phyloP scores from a whole-genome alignment of 2,329 filamentous ascomycete genomes.

The Chaetomium strumarium region DNA sequence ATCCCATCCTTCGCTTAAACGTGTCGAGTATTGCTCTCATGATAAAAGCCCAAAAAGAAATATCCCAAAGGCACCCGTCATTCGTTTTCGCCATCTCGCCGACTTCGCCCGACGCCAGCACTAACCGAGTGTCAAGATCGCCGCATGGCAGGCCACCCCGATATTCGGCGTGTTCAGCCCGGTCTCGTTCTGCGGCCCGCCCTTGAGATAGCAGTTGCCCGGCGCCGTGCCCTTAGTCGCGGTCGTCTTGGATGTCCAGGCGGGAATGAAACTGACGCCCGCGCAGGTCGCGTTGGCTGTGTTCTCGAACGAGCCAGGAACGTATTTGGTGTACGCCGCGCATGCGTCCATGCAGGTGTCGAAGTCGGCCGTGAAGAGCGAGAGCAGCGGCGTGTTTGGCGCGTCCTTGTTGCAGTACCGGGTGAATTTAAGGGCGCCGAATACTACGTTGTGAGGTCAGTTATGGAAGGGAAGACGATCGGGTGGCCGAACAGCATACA shows the following conservation, averaged over 20 bases:
- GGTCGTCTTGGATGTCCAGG: slow-evolving; percentile 35
- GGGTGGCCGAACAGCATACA: slow-evolving; percentile 33
- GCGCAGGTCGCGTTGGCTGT: slow-evolving; percentile 33
- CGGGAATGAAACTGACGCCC: slow-evolving; percentile 38
- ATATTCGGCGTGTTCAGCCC: slow-evolving; percentile 29
- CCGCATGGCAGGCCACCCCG: slow-evolving; percentile 34
- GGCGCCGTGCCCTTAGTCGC: slow-evolving; percentile 33
- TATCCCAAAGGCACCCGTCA: background rate
- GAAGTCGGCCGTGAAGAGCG: slow-evolving; percentile 39
- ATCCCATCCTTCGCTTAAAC: too few relatives aligned
- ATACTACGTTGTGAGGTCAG: slow-evolving; percentile 28
- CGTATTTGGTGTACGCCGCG: slow-evolving; percentile 34
- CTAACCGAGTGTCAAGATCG: slow-evolving; percentile 22
- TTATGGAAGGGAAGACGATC: background rate
- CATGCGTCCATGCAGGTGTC: slow-evolving; percentile 44
- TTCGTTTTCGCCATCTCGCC: background rate
- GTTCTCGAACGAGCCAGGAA: slow-evolving; percentile 26
- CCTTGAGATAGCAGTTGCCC: slow-evolving; percentile 43
- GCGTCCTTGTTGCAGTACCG: slow-evolving; percentile 42
- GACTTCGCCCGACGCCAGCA: background rate
- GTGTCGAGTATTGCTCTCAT: too few relatives aligned
- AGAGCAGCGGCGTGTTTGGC: slow-evolving; percentile 32
- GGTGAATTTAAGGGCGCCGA: slow-evolving; percentile 32
- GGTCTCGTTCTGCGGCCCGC: slow-evolving; percentile 30
- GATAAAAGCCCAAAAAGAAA: too few relatives aligned